These are phyloP conservation scores for Sugiyamaella marilandica DNA, from an alignment of 805 yeast species.

Conservation along the genomic window DNA sequence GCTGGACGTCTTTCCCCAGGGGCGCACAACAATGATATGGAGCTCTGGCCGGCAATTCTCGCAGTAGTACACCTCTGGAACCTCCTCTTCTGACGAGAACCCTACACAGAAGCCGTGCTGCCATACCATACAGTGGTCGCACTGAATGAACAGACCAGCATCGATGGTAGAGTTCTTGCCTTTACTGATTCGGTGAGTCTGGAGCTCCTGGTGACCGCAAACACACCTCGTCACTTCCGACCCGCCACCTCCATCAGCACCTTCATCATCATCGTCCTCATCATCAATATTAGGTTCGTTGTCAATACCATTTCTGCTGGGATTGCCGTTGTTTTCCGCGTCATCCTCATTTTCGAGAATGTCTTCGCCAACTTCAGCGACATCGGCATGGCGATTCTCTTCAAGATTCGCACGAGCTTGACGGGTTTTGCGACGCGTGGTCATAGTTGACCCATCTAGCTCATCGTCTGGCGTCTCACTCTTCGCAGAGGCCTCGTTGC, in stretches of 20 bases:
- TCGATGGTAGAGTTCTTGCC: conserved; percentile 47
- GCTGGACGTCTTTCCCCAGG: conserved; percentile 45
- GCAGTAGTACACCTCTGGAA: conserved; percentile 95
- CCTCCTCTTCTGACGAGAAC: conserved; percentile 61
- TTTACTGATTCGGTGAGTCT: conserved; percentile 28
- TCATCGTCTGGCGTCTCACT: conserved; percentile 1
- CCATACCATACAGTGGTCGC: conserved; percentile 94
- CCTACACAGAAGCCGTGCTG: conserved; percentile 98
- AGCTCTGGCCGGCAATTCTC: conserved; percentile 84
- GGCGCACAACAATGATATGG: conserved; percentile 52
- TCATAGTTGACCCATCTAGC: background rate
- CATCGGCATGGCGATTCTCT: background rate
- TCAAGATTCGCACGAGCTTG: background rate
- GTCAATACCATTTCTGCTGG: conserved; percentile 1
- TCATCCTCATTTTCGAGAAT: background rate
- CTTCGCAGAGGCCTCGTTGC: background rate
- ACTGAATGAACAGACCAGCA: conserved; percentile 91
- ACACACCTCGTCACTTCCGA: conserved; percentile 50
- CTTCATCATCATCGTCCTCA: conserved; percentile 16
- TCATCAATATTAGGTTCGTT: conserved; percentile 12
- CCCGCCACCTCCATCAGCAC: conserved; percentile 12
- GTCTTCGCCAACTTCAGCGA: background rate
- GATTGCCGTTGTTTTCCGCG: conserved; percentile 3
- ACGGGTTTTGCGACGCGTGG: background rate
- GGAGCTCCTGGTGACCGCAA: conserved; percentile 49